Evolutionary conservation across 2,329 filamentous ascomycete species (phyloP), one percentile per base, ranked within the genome.

Genomic region (Talaromyces sp.): DNA sequence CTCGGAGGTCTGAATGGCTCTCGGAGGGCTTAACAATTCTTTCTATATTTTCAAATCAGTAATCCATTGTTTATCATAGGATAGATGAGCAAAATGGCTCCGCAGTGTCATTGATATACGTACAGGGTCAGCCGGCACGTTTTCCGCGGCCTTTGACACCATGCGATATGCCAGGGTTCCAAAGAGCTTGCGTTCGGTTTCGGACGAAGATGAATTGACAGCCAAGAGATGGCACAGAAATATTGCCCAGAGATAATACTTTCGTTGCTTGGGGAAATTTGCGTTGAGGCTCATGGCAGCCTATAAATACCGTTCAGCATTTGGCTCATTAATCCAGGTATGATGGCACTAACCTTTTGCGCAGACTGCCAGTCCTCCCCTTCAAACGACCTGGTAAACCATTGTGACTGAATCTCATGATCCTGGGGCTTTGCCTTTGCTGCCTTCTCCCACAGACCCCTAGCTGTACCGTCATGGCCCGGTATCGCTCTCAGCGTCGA

Each of bases 81-180:
- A 3, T 13, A 13, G 13, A 27, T 27, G 22, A 16, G 7, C 8
- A 35, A 9, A 60, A 22, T 13, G 9, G 33, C 22, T 33, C 45
- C 22, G 9, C 24, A 33, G n/a, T 31, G 19, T 47, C 31, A 52
- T 27, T 13, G 11, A 37, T 24, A 6, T n/a, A 67, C 77, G 69
- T 78, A 82, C 80, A 68, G 78, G 75, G 67, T 79, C 75, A 33
- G 71, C 68, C n/a, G 79, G 78, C 50, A 81, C 78, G 39, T 74
- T 77, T 7, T 77, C 75, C 13, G 78, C 80, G 48, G 81, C 79
- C 66, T 82, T 83, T 8, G 78, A 78, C 16, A 81, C 74, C 78
- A 82, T 81, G 43, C 81, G 79, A 68, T 81, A 83, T 35, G 81
- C 82, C 62, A 83, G 71, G n/a, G 78, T 81, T n/a, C 80, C 80